Percentiles rank a stretch among this genome's conserved stretches.
Conservation (phyloP, 306 rosid species). For the Cucurbita moschata region DNA sequence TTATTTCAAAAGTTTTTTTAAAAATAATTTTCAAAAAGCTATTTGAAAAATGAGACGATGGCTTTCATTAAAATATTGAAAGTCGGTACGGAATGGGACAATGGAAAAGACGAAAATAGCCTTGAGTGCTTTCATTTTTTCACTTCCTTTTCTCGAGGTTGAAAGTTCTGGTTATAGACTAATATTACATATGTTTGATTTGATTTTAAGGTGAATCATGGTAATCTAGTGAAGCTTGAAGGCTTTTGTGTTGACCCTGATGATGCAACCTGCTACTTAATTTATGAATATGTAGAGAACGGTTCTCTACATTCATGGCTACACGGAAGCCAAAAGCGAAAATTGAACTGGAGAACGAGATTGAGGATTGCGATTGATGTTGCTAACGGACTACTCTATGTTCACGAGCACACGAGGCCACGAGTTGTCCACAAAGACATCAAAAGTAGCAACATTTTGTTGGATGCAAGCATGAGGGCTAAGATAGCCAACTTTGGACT, state of each 20-base stretch:
- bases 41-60: not conserved
- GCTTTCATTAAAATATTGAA: not conserved
- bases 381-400: slow-evolving; percentile 81
- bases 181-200: not conserved
- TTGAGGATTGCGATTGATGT: slow-evolving; percentile 58
- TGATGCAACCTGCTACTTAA: slow-evolving; percentile 59
- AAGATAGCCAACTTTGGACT: slow-evolving; percentile 88
- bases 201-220: slow-evolving; percentile 75
- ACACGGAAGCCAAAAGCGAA: slow-evolving; percentile 27
- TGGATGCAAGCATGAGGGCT: slow-evolving; percentile 72
- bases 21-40: not conserved
- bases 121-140: not conserved
- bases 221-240: slow-evolving; percentile 81
- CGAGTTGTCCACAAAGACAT: slow-evolving; percentile 89
- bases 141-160: not conserved
- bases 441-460: slow-evolving; percentile 77
- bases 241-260: slow-evolving; percentile 77
- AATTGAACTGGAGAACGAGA: slow-evolving; percentile 56
- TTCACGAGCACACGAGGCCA: slow-evolving; percentile 95
- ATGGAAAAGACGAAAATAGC: not conserved
- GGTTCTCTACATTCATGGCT: slow-evolving; percentile 75
- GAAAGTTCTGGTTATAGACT: no score
- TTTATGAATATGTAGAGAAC: slow-evolving; percentile 71
- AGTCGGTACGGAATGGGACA: not conserved
- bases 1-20: not conserved